These are phyloP conservation scores for Tuber umbilicatum DNA, from an alignment of 495 filamentous ascomycete species.

Conservation along the genomic window DNA sequence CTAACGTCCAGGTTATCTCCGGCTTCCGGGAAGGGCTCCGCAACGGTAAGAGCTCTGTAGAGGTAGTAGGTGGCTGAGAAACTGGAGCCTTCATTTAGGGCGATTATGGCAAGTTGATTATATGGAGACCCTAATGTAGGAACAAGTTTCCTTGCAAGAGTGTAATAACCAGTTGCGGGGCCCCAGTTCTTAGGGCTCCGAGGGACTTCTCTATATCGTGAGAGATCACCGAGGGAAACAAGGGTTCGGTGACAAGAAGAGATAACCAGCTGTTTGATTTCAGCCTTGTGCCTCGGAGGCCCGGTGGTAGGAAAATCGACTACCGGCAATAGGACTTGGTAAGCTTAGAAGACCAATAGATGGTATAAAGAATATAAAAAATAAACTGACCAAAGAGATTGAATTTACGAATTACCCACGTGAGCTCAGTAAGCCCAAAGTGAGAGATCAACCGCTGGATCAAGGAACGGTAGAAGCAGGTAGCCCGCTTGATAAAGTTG, in stretches of 20 bases:
- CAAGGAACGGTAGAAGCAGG: slow-evolving; percentile 78
- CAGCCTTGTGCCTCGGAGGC: slow-evolving; percentile 26
- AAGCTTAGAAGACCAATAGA: slow-evolving; percentile 10
- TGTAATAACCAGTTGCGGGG: slow-evolving; percentile 76
- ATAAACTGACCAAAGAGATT: slow-evolving; percentile 52
- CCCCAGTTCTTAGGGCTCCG: slow-evolving; percentile 64
- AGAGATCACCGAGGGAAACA: slow-evolving; percentile 82
- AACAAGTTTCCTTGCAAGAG: slow-evolving; percentile 67
- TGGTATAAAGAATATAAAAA: slow-evolving; percentile 3
- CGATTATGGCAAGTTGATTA: slow-evolving; percentile 84
- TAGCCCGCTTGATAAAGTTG: slow-evolving; percentile 75
- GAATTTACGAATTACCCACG: slow-evolving; percentile 61
- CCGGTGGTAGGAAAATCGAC: slow-evolving; percentile 25
- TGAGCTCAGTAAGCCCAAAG: slow-evolving; percentile 67
- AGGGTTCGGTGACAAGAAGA: slow-evolving; percentile 75
- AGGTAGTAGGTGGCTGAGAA: slow-evolving; percentile 80
- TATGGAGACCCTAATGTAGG: slow-evolving; percentile 73
- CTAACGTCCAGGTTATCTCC: slow-evolving; percentile 69
- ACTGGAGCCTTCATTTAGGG: slow-evolving; percentile 65
- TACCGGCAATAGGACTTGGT: slow-evolving; percentile 18
- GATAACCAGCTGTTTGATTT: slow-evolving; percentile 50
- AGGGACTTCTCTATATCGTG: slow-evolving; percentile 77
- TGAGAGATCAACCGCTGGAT: slow-evolving; percentile 70
- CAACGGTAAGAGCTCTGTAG: slow-evolving; percentile 68
- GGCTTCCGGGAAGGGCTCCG: slow-evolving; percentile 66